A percentile compares a stretch with the other conserved stretches of the same genome.
Conservation (phyloP, 1,284 basidiomycete species). For the Veloporphyrellus conicus region DNA sequence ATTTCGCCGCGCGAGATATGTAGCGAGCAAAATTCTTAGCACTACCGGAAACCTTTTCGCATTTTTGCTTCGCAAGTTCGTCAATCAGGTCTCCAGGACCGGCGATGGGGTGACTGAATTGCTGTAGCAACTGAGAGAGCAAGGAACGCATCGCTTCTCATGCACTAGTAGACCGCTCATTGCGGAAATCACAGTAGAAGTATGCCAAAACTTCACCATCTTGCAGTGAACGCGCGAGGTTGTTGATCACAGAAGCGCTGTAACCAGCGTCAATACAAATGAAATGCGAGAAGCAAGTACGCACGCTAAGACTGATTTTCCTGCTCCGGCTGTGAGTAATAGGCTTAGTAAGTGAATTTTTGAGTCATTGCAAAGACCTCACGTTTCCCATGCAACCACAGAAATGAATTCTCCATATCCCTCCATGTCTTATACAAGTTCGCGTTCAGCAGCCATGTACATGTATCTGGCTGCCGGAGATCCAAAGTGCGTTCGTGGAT, state of each 20-base stretch:
- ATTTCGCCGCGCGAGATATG: background rate
- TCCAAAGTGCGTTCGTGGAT: background rate
- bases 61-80: background rate
- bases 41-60: background rate
- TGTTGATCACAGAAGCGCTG: slow-evolving; percentile 11
- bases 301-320: slow-evolving; percentile 18
- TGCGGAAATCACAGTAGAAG: slow-evolving; percentile 19
- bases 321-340: background rate
- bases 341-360: background rate
- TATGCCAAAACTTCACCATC: slow-evolving; percentile 4
- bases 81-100: background rate
- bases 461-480: slow-evolving; percentile 2
- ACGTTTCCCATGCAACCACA: slow-evolving; percentile 12
- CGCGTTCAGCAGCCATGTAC: slow-evolving; percentile 1
- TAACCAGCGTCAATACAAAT: background rate
- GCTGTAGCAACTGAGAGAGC: slow-evolving; percentile 9
- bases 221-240: background rate
- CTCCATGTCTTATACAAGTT: background rate
- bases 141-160: slow-evolving; percentile 14
- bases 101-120: background rate
- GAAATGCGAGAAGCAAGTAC: background rate
- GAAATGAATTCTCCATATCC: background rate
- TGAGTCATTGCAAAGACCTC: background rate
- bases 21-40: background rate
- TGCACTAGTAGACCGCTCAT: slow-evolving; percentile 1